These are phyloP conservation scores for Tritrichomonas musculus DNA, from an alignment of 208 protist species.

Conservation along the genomic window DNA sequence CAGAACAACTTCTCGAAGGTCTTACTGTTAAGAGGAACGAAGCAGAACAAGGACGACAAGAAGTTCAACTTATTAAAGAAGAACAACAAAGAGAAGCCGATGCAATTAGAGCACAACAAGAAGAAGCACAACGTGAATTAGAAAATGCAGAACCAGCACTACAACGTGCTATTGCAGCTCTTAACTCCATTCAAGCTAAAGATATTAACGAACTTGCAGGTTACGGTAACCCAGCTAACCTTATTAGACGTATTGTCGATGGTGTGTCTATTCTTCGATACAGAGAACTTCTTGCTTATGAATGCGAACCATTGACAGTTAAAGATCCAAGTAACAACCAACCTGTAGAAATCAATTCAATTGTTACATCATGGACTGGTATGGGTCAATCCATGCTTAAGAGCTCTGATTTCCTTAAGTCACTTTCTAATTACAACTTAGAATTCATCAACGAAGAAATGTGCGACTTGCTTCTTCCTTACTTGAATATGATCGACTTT, in stretches of 20 bases:
- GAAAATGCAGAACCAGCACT: conserved; percentile 35
- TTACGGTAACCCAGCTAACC: conserved; percentile 75
- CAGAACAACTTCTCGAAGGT: conserved; percentile 44
- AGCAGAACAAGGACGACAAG: conserved; percentile 54
- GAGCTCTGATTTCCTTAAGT: neutral
- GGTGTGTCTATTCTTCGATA: conserved; percentile 74
- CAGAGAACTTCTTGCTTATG: neutral
- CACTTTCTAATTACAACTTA: conserved; percentile 27
- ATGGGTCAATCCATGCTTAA: neutral
- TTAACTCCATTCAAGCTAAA: conserved; percentile 47
- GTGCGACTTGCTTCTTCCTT: conserved; percentile 89
- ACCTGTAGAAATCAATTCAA: neutral
- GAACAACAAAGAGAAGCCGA: conserved; percentile 40
- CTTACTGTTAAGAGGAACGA: conserved; percentile 45
- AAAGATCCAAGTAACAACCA: neutral
- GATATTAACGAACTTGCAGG: conserved; percentile 69
- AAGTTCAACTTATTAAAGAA: conserved; percentile 62
- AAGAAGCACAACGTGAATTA: conserved; percentile 45
- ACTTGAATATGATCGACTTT: conserved; percentile 85
- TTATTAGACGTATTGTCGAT: conserved; percentile 93
- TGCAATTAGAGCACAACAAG: conserved; percentile 42
- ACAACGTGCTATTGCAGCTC: conserved; percentile 38
- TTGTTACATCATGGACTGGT: neutral
- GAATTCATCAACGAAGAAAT: conserved; percentile 95
- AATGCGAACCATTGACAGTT: neutral